Percentiles rank a stretch among this genome's conserved stretches.
Evolutionary conservation across 192 early-diverging fungal species (phyloP).

Genomic region (Obelidium mucronatum): DNA sequence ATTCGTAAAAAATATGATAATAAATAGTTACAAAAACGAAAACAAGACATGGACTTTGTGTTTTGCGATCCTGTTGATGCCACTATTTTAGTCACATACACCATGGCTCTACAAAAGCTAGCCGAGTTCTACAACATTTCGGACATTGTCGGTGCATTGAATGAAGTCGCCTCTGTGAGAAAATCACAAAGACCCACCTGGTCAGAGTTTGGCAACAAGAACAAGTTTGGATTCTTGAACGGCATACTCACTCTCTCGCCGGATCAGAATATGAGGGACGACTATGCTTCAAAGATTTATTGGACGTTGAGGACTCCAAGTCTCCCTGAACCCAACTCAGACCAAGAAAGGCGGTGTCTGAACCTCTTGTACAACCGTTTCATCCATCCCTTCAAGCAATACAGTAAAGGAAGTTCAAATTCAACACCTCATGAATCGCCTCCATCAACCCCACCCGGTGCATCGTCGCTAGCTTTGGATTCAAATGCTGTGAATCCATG

Average conservation of each 20-base stretch:
- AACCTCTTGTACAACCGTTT: conserved; percentile 25
- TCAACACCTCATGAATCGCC: conserved; percentile 7
- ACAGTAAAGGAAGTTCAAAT: conserved; percentile 12
- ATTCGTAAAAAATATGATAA: too few relatives aligned
- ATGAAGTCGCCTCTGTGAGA: conserved; percentile 19
- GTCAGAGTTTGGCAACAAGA: neutral
- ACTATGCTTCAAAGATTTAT: conserved; percentile 20
- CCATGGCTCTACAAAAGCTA: conserved; percentile 11
- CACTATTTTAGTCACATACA: conserved; percentile 3
- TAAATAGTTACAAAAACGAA: too few relatives aligned
- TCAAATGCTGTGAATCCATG: conserved; percentile 14
- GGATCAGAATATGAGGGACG: conserved; percentile 3
- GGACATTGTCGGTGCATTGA: conserved; percentile 4
- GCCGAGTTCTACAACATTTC: conserved; percentile 4
- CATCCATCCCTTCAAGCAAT: too few relatives aligned
- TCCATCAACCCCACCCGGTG: neutral
- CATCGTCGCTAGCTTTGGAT: neutral
- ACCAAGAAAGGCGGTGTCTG: neutral
- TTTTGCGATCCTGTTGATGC: conserved; percentile 4
- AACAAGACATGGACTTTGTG: conserved; percentile 7
- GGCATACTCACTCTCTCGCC: conserved; percentile 11
- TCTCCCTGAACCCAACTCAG: conserved; percentile 1
- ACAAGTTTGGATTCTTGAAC: conserved; percentile 3
- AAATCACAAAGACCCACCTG: conserved; percentile 2
- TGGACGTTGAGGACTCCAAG: conserved; percentile 16